Conservation (phyloP, 495 filamentous ascomycete species). For the Daldinia loculata region DNA sequence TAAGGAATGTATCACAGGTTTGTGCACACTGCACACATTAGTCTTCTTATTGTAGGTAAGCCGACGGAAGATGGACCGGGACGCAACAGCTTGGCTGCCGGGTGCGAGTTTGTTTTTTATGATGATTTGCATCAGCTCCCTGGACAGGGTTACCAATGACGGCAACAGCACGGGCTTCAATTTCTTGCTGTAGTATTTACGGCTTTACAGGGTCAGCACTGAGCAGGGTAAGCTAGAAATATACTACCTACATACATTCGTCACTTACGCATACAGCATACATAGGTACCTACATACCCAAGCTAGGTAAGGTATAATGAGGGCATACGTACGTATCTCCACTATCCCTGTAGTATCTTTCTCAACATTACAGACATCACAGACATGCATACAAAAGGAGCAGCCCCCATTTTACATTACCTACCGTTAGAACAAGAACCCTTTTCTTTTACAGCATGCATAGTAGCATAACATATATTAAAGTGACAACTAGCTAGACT, state of each 20-base stretch:
- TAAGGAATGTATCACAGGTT: slow-evolving; percentile 27
- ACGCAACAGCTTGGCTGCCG: slow-evolving; percentile 44
- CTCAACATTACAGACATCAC: background rate
- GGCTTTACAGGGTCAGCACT: background rate
- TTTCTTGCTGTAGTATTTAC: slow-evolving; percentile 10
- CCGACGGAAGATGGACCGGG: slow-evolving; percentile 41
- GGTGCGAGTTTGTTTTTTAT: slow-evolving; percentile 37
- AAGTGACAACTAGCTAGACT: slow-evolving; percentile 23
- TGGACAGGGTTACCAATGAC: slow-evolving; percentile 34
- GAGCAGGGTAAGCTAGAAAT: background rate
- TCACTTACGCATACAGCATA: background rate
- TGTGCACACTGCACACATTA: background rate
- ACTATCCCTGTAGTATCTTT: background rate
- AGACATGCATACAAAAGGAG: background rate
- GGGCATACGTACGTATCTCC: slow-evolving; percentile 4
- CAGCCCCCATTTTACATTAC: background rate
- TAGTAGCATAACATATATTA: slow-evolving; percentile 36
- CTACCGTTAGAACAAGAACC: slow-evolving; percentile 1
- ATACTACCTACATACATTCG: background rate
- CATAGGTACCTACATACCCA: background rate
- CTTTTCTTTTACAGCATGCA: slow-evolving; percentile 8
- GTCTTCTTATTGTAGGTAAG: slow-evolving; percentile 21
- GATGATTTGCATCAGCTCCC: slow-evolving; percentile 41
- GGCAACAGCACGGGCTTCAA: slow-evolving; percentile 16
- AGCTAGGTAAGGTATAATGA: background rate